Evolutionary conservation across 2,329 filamentous ascomycete species (phyloP), one percentile per base, ranked within the genome.

Genomic region (Hortaea werneckii): DNA sequence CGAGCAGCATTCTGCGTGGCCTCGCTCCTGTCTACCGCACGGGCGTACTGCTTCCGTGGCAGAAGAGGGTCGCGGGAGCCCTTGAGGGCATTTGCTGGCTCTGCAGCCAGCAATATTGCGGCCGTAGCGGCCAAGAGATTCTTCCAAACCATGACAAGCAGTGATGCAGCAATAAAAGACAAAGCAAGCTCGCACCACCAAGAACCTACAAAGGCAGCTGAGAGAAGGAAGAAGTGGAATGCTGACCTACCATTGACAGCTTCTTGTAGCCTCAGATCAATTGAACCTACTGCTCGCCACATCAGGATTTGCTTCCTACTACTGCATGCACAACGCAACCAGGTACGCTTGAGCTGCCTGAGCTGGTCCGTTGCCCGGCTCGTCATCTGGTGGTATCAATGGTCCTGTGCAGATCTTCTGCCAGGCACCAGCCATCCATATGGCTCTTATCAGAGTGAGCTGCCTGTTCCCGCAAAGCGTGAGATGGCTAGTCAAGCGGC

Each of bases 71-170:
- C 34, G 28, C 40, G 40, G 10, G 40, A 47, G 30, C 42, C 48
- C 27, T 43, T 50, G 8, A 40, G 43, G 10, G 43, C 47, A 27
- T 44, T 34, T 34, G 44, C 39, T 8, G 45, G 43, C 38, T 29
- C 42, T 12, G 48, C 45, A 42, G 37, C 34, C 11, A 46, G 29
- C 28, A 52, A 45, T 43, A 28, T 46, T n/a, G 40, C 46, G 7
- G 49, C 49, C 13, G 42, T 50, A 10, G 37, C 11, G 8, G 32
- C 32, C 32, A 35, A 35, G 8, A 35, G 32, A 35, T 35, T 35
- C 32, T 35, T 35, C 32, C 32, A 35, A n/a, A 35, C 32, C 32
- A 35, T 35, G 32, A n/a, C n/a, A n/a, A 35, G 8, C 2, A 35
- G n/a, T 35, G 32, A 35, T 9, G 9, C 8, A 35, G n/a, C 32